Base-by-base conservation (phyloP, 2,329 filamentous ascomycete species). In the Hortaea sp. region DNA sequence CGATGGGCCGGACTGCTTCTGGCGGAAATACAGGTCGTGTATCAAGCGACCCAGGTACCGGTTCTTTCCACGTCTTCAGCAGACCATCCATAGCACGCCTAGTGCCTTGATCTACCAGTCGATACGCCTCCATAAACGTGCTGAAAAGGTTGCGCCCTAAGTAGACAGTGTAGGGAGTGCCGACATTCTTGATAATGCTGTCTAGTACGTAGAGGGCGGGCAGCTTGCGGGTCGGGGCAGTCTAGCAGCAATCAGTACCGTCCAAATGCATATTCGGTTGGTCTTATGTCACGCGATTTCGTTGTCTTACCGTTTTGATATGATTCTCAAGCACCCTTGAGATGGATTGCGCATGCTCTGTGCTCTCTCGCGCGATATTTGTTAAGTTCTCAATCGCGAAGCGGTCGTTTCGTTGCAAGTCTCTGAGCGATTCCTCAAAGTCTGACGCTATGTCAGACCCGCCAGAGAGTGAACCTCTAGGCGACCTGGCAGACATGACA, bases 171-270 rank as follows among this genome's bases (percentile, higher is more conserved):
- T 98, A 98, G 6, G 92, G 92, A 1, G 90, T 95, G 50, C 92
- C 92, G 51, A 98, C 88, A 72, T 98, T 97, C 69, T 98, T 98
- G 63, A 94, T 89, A 51, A 98, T 90, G 11, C 90, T 97, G 69
- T 98, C 92, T 62, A 98, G 82, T 54, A 98, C 87, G 69, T 97
- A 98, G 29, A 98, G 76, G n/a, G 92, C 88, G 12, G 92, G 89
- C 2, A 98, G 74, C 63, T 97, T 98, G 66, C 88, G 89, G 50
- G 81, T 77, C 35, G 92, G 88, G 40, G 88, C 79, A 45, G 85
- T 87, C 92, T 98, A 29, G 30, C 9, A 42, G 39, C 20, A 31
- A 37, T 45, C 37, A 46, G 44, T 35, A 46, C 35, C 6, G 10
- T 9, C 32, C 32, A 12, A 35, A 46, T 38, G 35, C 27, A 38